phyloP scores from a whole-genome alignment of 495 filamentous ascomycete genomes.

The Collariella sp. region DNA sequence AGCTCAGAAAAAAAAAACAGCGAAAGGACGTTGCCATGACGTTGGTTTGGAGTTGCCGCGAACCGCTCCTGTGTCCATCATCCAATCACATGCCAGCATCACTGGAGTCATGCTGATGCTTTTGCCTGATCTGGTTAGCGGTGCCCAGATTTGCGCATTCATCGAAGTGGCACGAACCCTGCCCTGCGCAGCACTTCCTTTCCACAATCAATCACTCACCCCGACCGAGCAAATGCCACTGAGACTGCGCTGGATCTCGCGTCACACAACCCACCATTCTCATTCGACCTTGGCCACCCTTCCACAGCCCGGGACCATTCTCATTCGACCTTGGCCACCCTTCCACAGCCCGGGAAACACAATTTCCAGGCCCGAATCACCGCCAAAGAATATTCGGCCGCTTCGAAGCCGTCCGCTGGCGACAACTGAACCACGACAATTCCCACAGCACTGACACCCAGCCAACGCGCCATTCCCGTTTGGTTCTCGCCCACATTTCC shows the following conservation, averaged over 20 bases:
- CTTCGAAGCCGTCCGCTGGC: too few relatives aligned
- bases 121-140: not conserved
- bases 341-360: not conserved
- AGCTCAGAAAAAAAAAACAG: not conserved
- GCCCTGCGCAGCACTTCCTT: not conserved
- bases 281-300: not conserved
- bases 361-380: not conserved
- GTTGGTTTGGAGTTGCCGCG: not conserved
- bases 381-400: too few relatives aligned
- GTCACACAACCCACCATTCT: not conserved
- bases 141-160: not conserved
- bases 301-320: not conserved
- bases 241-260: not conserved
- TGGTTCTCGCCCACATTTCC: conserved; percentile 16
- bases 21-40: not conserved
- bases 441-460: conserved; percentile 4
- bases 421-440: too few relatives aligned
- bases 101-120: too few relatives aligned
- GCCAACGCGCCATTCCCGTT: conserved; percentile 14
- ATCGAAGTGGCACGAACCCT: conserved; percentile 2
- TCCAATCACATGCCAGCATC: not conserved
- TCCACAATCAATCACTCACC: not conserved
- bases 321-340: not conserved
- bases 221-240: not conserved
- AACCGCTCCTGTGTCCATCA: not conserved